A percentile compares a stretch with the other conserved stretches of the same genome.
These are phyloP conservation scores for Silene vulgaris DNA, from an alignment of 179 eudicot genomes.

Conservation along the genomic window DNA sequence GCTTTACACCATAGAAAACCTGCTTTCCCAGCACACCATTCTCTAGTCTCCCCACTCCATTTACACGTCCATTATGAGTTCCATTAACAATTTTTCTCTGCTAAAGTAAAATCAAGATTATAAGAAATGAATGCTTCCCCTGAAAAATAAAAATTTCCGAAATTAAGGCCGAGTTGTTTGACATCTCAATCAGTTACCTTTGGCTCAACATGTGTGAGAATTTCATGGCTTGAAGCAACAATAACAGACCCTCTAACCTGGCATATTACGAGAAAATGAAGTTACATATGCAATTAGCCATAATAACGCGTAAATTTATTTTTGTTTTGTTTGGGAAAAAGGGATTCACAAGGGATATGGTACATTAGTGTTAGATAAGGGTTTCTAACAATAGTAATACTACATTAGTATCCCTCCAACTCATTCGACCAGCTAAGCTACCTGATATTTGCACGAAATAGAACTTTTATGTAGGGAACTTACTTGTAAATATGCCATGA, in stretches of 20 bases:
- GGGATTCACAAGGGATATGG: background rate
- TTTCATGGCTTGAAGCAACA: constrained; percentile 68
- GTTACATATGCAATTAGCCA: background rate
- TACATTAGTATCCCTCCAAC: no score
- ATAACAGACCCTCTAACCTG: constrained; percentile 64
- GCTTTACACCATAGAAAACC: constrained; percentile 44
- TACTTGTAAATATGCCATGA: constrained; percentile 72
- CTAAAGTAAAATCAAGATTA: constrained; percentile 4
- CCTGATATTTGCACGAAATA: no score
- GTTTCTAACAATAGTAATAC: no score
- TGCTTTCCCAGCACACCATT: constrained; percentile 33
- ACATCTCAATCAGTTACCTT: constrained; percentile 29
- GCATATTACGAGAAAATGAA: background rate
- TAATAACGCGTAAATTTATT: background rate
- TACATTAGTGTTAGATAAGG: no score
- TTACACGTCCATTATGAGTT: constrained; percentile 42
- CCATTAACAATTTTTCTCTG: constrained; percentile 46
- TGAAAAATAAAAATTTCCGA: background rate
- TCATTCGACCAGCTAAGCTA: no score
- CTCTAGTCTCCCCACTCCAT: constrained; percentile 35
- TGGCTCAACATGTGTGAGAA: constrained; percentile 43
- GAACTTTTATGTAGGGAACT: constrained; percentile 9
- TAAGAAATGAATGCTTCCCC: background rate
- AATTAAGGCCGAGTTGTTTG: background rate
- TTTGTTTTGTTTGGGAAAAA: background rate